Conservation (phyloP, 1,284 basidiomycete species). For the Rhodofomes roseus region DNA sequence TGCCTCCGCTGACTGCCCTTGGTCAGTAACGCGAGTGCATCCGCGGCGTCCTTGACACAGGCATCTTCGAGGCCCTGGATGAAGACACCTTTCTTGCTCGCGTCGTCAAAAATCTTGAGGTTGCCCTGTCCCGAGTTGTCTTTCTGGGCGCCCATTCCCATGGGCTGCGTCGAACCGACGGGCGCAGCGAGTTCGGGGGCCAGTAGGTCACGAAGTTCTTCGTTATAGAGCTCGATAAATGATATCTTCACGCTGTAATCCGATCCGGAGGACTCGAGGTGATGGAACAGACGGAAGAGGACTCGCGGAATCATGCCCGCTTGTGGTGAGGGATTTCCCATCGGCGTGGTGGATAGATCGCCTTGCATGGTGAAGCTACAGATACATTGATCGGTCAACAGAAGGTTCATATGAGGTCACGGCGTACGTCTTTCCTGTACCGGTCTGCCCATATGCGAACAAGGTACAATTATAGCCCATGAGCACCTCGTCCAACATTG, state of each 20-base stretch:
- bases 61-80: conserved; percentile 96
- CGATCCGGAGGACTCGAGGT: conserved; percentile 71
- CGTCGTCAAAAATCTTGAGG: conserved; percentile 93
- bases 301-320: conserved; percentile 99
- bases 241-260: conserved; percentile 96
- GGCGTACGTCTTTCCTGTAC: conserved; percentile 96
- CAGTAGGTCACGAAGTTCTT: conserved; percentile 94
- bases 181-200: conserved; percentile 69
- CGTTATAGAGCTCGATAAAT: conserved; percentile 98
- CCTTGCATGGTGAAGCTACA: conserved; percentile 93
- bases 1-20: conserved; percentile 91
- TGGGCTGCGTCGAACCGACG: conserved; percentile 58
- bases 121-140: conserved; percentile 42
- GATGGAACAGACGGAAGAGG: conserved; percentile 88
- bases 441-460: conserved; percentile 98
- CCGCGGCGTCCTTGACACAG: conserved; percentile 78
- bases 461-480: conserved; percentile 97
- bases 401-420: not conserved
- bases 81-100: conserved; percentile 81
- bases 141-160: conserved; percentile 56
- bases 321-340: conserved; percentile 84
- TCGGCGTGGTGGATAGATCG: conserved; percentile 76
- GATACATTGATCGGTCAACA: not conserved
- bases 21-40: conserved; percentile 82
- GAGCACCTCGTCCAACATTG: conserved; percentile 91